These are phyloP conservation scores for Acorus calamus DNA, from an alignment of 106 monocot genomes.

Conservation along the genomic window DNA sequence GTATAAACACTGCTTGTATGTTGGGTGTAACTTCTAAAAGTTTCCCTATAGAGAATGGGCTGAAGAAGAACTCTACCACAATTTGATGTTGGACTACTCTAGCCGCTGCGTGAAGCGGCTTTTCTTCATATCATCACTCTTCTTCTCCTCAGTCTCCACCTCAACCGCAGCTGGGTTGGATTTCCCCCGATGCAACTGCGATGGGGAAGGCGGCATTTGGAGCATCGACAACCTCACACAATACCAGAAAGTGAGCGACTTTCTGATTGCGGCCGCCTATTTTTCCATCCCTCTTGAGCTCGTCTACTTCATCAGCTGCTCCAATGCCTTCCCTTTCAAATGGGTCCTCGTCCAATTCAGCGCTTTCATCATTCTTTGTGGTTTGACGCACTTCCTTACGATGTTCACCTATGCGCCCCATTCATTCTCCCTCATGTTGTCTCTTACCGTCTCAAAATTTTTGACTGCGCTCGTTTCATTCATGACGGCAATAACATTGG, in stretches of 20 bases:
- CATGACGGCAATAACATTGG: constrained; percentile 31
- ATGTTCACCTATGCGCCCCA: constrained; percentile 42
- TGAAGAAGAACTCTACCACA: no score
- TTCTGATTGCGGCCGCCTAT: constrained; percentile 22
- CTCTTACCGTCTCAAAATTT: constrained; percentile 35
- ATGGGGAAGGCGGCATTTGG: constrained; percentile 3
- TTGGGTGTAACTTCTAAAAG: no score
- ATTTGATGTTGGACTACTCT: no score
- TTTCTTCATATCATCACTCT: no score
- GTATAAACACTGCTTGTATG: no score
- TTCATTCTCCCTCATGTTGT: constrained; percentile 29
- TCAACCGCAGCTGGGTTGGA: constrained; percentile 5
- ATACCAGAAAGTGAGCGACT: constrained; percentile 36
- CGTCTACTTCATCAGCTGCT: constrained; percentile 39
- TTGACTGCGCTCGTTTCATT: constrained; percentile 41
- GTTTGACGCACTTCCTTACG: constrained; percentile 32
- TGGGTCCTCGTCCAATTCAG: constrained; percentile 44
- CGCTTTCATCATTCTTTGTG: constrained; percentile 39
- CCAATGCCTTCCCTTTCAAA: constrained; percentile 39
- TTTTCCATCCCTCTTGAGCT: constrained; percentile 48
- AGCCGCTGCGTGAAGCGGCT: no score
- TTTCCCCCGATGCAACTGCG: constrained; percentile 17
- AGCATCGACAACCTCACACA: constrained; percentile 26
- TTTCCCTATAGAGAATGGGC: no score
- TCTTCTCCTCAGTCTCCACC: no score